Evolutionary conservation across 108 stramenopile species (phyloP).

Genomic region (Skeletonema potamos): DNA sequence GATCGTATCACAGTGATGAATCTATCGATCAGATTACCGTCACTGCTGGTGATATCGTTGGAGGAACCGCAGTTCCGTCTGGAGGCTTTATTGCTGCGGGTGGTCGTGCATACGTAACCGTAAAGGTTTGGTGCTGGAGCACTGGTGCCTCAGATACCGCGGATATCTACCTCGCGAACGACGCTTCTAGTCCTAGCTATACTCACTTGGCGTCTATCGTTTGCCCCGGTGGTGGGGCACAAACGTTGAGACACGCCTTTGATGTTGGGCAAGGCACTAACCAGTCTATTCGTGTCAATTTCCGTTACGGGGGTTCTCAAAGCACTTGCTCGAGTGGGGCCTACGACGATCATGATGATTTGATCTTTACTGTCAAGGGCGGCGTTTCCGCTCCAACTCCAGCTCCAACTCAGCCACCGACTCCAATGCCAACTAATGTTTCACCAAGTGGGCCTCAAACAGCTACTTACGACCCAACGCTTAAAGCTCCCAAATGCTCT

Average conservation of each 20-base stretch:
- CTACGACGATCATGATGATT: conserved; percentile 20
- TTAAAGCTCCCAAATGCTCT: background rate
- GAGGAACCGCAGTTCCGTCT: background rate
- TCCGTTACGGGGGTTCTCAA: background rate
- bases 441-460: background rate
- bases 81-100: conserved; percentile 2
- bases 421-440: background rate
- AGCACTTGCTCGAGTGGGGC: background rate
- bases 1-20: conserved; percentile 15
- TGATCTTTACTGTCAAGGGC: conserved; percentile 5
- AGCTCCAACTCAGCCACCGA: background rate
- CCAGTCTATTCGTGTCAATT: background rate
- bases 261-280: background rate
- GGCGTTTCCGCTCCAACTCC: background rate
- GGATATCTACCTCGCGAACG: conserved; percentile 12
- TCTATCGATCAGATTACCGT: conserved; percentile 27
- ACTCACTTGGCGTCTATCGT: background rate
- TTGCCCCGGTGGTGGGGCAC: conserved; percentile 12
- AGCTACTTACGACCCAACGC: background rate
- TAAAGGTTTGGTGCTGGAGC: conserved; percentile 3
- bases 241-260: background rate
- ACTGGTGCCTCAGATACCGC: background rate
- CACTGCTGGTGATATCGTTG: background rate
- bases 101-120: conserved; percentile 7
- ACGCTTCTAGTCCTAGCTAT: conserved; percentile 5